Base-by-base conservation (phyloP, 176 grass and related monocot genomes). In the Miscanthus lutarioriparius region DNA sequence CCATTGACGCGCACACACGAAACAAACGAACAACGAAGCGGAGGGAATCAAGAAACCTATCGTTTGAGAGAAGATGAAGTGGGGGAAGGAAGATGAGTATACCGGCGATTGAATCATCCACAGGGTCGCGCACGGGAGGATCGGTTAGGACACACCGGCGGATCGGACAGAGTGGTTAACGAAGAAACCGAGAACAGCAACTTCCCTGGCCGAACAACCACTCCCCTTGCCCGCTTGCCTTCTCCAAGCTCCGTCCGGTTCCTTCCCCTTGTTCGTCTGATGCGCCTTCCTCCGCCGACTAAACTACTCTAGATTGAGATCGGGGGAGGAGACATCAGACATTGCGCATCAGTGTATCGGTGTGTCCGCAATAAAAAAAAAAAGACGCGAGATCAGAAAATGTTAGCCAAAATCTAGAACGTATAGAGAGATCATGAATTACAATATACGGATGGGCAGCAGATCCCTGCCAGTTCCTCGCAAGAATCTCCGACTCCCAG, bases 301-400 rank as follows among this genome's bases (percentile, higher is more conserved):
- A 22, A 35, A 35, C 33, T 35, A 68, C 32, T 83, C 39, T 67
- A 58, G 81, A 88, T 79, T 36, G 80, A 67, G 81, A 88, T 84
- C 6, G 61, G 43, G 37, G 66, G 22, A 37, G 71, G 26, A 17
- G 25, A 48, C 70, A 48, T 28, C 61, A 54, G 62, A 44, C 71
- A 75, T 56, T 78, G 81, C 35, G 81, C 86, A 8, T 74, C 19
- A 84, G 80, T 37, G 30, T 62, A 25, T 26, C 19, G 79, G 80
- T 37, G 30, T 62, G 19, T 26, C 16, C 30, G 19, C 80, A 23
- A 32, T 51, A 84, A 84, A 76, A 33, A 84, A 84, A 76, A 33
- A 75, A 75, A 33, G 10, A 30, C 16, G n/a, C 32, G 1, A 56
- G 53, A 56, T 15, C 43, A 35, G 26, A 75, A 78, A 78, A 84